Evolutionary conservation across 129 eudicot species (phyloP), one percentile per base, ranked within the genome.

Genomic region (Silybum marianum): DNA sequence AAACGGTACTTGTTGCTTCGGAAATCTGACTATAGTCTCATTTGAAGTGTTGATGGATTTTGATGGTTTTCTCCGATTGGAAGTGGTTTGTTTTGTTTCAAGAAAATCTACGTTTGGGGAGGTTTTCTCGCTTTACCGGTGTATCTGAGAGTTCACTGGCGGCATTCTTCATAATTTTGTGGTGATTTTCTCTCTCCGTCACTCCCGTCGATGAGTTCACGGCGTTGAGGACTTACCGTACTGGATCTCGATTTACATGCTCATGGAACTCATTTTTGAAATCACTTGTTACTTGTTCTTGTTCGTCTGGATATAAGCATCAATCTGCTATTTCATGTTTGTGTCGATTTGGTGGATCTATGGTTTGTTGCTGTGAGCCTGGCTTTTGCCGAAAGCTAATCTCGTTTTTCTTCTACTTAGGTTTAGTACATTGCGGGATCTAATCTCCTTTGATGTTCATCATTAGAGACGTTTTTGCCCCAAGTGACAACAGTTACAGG

Each of bases 41-140:
- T 69, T 44, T 48, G 7, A 81, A 73, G 79, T 73, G 51, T 40
- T 81, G 79, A 81, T 23, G 84, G 80, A 28, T 81, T 54, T 80
- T 60, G 32, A 60, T 4, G 48, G 22, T 80, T 60, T 46, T 73
- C 66, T 44, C n/a, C 66, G 72, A 81, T 73, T 44, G 44, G 51
- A 81, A 73, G 48, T 28, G 82, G 2, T 38, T 38, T 38, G 82
- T 78, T 73, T 28, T 73, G 26, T 73, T 25, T 73, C 68, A 74
- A 38, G 78, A 39, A 72, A 1, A 0, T 25, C 18, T 40, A 73
- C 44, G 67, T 81, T 72, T 62, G 19, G 58, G 83, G 26, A 66
- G 36, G 36, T 32, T 21, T 76, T 76, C 22, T 58, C 30, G 28
- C 79, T 75, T 75, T 32, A n/a, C 70, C 72, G 80, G 60, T 18